Evolutionary conservation across 805 yeast genomes (phyloP).

Genomic region (Zygotorulaspora florentina): DNA sequence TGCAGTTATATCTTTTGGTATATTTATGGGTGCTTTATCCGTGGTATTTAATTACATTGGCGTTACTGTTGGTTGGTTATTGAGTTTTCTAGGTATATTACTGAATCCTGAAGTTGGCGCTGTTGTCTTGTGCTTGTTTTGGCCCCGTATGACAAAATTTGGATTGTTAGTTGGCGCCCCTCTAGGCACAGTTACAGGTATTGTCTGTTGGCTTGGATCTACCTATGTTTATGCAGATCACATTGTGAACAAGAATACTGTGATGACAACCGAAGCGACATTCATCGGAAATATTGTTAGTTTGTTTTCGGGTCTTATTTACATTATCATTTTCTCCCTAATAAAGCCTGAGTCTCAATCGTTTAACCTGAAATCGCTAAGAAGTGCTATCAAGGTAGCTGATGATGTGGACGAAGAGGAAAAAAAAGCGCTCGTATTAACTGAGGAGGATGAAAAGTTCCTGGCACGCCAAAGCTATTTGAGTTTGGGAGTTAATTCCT

Average conservation of each 20-base stretch:
- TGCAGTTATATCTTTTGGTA: conserved; percentile 38
- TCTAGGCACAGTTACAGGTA: conserved; percentile 50
- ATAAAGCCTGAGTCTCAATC: conserved; percentile 31
- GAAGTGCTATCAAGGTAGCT: conserved; percentile 28
- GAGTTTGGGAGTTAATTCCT: conserved; percentile 39
- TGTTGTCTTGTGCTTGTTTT: conserved; percentile 32
- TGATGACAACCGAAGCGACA: conserved; percentile 43
- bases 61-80: conserved; percentile 41
- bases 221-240: conserved; percentile 42
- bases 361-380: conserved; percentile 28
- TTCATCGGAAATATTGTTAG: conserved; percentile 45
- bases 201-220: conserved; percentile 44
- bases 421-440: conserved; percentile 25
- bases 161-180: conserved; percentile 32
- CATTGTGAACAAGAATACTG: conserved; percentile 41
- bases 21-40: conserved; percentile 39
- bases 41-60: conserved; percentile 41
- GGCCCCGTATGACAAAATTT: conserved; percentile 16
- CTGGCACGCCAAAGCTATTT: conserved; percentile 39
- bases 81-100: conserved; percentile 39
- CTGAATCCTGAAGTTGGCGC: conserved; percentile 38
- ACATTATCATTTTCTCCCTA: conserved; percentile 29
- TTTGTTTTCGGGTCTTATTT: conserved; percentile 33
- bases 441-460: conserved; percentile 20
- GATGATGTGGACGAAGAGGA: conserved; percentile 38